Conservation (phyloP, 192 early-diverging fungal genomes). For the Coemansia sp. region DNA sequence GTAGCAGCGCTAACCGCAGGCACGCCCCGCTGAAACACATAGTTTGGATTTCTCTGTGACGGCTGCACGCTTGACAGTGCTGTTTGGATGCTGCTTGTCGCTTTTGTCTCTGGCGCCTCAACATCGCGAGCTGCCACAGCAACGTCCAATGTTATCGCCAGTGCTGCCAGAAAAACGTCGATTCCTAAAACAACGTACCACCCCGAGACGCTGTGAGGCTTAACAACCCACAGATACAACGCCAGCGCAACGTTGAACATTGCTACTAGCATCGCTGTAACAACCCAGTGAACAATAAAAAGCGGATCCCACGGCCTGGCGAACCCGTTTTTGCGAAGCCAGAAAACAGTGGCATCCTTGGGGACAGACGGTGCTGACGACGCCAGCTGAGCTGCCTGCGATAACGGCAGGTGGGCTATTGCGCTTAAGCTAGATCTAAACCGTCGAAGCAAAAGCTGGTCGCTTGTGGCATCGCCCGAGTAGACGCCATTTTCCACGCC, state of each 20-base stretch:
- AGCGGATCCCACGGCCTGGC: constrained; percentile 49
- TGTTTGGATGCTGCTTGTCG: background rate
- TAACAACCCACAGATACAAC: constrained; percentile 27
- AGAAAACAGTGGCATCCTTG: constrained; percentile 30
- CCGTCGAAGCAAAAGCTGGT: background rate
- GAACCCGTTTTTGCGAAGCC: constrained; percentile 50
- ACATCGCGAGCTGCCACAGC: constrained; percentile 18
- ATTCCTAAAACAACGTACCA: constrained; percentile 25
- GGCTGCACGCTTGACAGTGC: background rate
- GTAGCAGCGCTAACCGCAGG: constrained; percentile 34
- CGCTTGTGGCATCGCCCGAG: constrained; percentile 3
- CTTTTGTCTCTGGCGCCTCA: constrained; percentile 31
- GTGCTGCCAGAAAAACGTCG: constrained; percentile 9
- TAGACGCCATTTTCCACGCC: constrained; percentile 3
- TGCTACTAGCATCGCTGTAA: constrained; percentile 15
- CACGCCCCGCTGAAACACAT: constrained; percentile 37
- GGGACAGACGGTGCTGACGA: constrained; percentile 39
- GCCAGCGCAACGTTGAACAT: constrained; percentile 14
- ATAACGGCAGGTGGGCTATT: constrained; percentile 2
- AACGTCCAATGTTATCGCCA: constrained; percentile 23
- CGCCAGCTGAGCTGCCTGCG: constrained; percentile 15
- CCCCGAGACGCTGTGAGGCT: background rate
- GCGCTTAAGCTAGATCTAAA: constrained; percentile 4
- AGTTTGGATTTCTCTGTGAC: constrained; percentile 28
- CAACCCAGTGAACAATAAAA: constrained; percentile 43